Conservation (phyloP, 805 yeast genomes). For the Lachancea thermotolerans region DNA sequence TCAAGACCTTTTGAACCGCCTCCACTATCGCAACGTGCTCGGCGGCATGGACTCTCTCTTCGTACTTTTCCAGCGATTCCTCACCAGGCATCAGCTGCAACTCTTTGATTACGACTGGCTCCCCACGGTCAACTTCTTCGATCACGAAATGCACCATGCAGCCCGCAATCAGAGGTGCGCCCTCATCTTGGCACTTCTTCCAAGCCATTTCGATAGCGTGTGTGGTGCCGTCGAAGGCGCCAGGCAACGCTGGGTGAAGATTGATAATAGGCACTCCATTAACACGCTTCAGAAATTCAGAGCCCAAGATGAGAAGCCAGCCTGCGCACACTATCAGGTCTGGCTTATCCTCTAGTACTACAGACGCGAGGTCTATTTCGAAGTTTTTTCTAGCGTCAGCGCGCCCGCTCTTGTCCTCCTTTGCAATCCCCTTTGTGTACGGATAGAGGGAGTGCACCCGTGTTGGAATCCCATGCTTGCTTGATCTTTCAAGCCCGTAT, state of each 20-base stretch:
- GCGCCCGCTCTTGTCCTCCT: constrained; percentile 56
- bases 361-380: constrained; percentile 69
- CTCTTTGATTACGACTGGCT: constrained; percentile 79
- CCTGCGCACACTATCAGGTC: constrained; percentile 95
- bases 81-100: constrained; percentile 54
- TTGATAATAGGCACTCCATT: constrained; percentile 75
- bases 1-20: constrained; percentile 60
- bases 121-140: constrained; percentile 90
- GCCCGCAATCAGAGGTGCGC: constrained; percentile 71
- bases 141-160: constrained; percentile 97
- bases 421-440: constrained; percentile 71
- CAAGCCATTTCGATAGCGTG: constrained; percentile 96
- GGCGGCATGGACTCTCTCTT: constrained; percentile 67
- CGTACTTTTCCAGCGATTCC: constrained; percentile 76
- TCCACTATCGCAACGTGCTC: constrained; percentile 94
- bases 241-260: constrained; percentile 95
- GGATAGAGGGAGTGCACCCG: constrained; percentile 60
- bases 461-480: constrained; percentile 61
- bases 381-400: constrained; percentile 57
- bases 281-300: constrained; percentile 63
- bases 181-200: constrained; percentile 74
- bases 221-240: constrained; percentile 87
- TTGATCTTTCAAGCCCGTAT: constrained; percentile 78
- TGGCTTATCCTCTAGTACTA: constrained; percentile 60
- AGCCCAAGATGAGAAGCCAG: constrained; percentile 91